phyloP scores from a whole-genome alignment of 805 yeast species.

The Nakazawaea wyomingensis region DNA sequence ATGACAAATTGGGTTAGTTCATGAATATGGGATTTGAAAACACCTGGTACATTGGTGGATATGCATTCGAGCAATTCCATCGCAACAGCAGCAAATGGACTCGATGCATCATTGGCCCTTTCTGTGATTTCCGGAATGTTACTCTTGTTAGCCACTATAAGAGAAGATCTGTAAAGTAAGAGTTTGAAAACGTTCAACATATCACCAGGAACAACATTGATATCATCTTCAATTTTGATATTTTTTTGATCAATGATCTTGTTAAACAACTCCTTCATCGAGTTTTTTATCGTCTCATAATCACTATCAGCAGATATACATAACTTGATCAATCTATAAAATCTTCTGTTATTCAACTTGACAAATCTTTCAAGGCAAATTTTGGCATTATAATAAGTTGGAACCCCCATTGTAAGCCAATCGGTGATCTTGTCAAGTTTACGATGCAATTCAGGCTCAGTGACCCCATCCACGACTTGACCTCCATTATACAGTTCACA shows the following conservation, averaged over 20 bases:
- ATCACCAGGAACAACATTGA: slow-evolving; percentile 20
- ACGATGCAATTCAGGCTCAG: slow-evolving; percentile 13
- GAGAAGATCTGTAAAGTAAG: slow-evolving; percentile 56
- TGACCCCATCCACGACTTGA: slow-evolving; percentile 19
- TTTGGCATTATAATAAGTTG: slow-evolving; percentile 45
- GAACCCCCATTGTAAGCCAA: slow-evolving; percentile 58
- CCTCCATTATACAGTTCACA: slow-evolving; percentile 40
- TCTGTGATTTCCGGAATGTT: slow-evolving; percentile 53
- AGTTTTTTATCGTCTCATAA: slow-evolving; percentile 51
- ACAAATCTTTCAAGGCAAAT: slow-evolving; percentile 48
- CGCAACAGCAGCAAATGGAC: slow-evolving; percentile 31
- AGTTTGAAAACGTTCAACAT: slow-evolving; percentile 50
- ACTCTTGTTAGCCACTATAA: slow-evolving; percentile 58
- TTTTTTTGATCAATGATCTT: slow-evolving; percentile 51
- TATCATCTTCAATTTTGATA: slow-evolving; percentile 27
- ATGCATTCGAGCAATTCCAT: slow-evolving; percentile 54
- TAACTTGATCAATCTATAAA: slow-evolving; percentile 47
- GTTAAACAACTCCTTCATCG: slow-evolving; percentile 56
- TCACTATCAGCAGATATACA: slow-evolving; percentile 56
- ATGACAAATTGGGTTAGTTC: slow-evolving; percentile 39
- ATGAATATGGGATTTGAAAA: slow-evolving; percentile 54
- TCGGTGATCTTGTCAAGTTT: slow-evolving; percentile 50
- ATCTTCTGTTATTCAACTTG: slow-evolving; percentile 52
- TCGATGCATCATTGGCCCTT: slow-evolving; percentile 31
- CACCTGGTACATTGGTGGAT: slow-evolving; percentile 55